These are phyloP conservation scores for Botrytis sinoallii DNA, from an alignment of 2,329 filamentous ascomycete genomes.

Conservation along the genomic window DNA sequence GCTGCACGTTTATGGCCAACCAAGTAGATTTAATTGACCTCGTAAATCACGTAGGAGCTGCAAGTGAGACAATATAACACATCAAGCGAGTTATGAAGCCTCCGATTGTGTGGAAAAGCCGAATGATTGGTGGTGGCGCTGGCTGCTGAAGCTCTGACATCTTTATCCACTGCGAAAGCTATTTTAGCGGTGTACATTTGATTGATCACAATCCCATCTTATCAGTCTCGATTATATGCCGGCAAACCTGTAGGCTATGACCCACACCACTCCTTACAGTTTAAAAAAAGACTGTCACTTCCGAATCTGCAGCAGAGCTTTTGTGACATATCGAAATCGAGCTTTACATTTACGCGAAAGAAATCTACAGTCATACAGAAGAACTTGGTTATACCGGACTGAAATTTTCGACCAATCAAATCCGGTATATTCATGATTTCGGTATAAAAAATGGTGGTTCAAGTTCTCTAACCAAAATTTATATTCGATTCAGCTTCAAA, in stretches of 20 bases:
- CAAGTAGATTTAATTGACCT: background rate
- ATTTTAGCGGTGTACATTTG: background rate
- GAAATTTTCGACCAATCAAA: no score
- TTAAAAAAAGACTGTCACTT: background rate
- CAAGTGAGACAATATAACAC: background rate
- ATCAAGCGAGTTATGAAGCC: background rate
- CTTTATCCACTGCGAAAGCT: background rate
- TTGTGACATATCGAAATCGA: background rate
- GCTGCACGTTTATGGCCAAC: background rate
- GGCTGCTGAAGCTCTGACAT: background rate
- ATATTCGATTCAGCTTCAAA: no score
- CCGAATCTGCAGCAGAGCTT: background rate
- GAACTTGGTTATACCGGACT: no score
- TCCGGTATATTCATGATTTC: no score
- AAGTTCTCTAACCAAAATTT: no score
- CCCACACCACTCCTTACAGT: background rate
- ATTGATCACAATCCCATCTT: background rate
- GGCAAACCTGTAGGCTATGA: background rate
- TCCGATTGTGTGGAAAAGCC: background rate
- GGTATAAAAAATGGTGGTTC: no score
- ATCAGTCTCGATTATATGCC: background rate
- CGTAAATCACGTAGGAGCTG: background rate
- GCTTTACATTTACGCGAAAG: background rate
- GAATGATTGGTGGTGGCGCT: background rate
- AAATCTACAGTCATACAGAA: background rate